Evolutionary conservation across 306 rosid species (phyloP), one percentile per base, ranked within the genome.

Genomic region (Cucurbita ficifolia): DNA sequence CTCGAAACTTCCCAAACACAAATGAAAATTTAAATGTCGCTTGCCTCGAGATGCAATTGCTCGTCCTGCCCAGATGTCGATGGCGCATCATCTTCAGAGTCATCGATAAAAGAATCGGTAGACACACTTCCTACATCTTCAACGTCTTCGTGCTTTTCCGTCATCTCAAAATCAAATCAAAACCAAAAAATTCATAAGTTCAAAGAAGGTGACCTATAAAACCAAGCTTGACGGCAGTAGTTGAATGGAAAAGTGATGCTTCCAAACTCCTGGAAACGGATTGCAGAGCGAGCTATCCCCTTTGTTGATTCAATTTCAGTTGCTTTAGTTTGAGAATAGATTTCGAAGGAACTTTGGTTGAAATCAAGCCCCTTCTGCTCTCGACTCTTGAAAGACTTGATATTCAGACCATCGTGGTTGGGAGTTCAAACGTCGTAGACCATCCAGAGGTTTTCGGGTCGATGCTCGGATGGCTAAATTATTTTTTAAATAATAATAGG

Each of bases 41-140:
- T 80, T 75, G 83, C 99, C 90, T 89, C 92, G 33, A 72, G 59
- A 69, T 77, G 84, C 79, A 81, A 74, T 38, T 62, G 79, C 8
- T 80, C 87, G 62, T 86, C 92, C 62, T 82, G 78, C 70, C 92
- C 96, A 17, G 90, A 87, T 67, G 84, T 75, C 17, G 85, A 76
- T 17, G 88, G 84, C 63, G 73, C 96, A 38, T 86, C 92, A 43
- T 82, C 86, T 36, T 86, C 96, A 19, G 88, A 92, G 46, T 80
- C 88, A 10, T 86, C 96, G 24, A 79, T 75, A 63, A 82, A 83
- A 75, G 96, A 90, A 79, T 83, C 91, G 48, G 84, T 79, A 51
- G 92, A 86, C 76, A 79, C 82, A 78, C 85, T 77, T 45, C 79
- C 92, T 19, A 82, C 79, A 80, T 86, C 90, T 54, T 87, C 89